Evolutionary conservation across 2,329 filamentous ascomycete genomes (phyloP).

Genomic region (Claviceps quebecensis): DNA sequence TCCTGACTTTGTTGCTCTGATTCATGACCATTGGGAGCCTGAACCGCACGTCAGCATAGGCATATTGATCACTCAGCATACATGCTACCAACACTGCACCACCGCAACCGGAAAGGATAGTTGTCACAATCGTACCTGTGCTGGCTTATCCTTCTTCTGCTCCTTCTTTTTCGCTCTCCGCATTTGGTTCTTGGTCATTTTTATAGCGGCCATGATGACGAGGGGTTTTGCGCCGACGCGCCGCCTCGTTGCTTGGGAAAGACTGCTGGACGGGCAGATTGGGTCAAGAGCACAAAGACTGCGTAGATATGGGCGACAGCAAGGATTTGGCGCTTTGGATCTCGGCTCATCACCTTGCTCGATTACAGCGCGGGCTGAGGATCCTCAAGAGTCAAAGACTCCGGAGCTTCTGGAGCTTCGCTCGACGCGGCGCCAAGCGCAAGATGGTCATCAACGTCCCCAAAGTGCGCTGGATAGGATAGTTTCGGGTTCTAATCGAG

Average conservation of each 20-base stretch:
- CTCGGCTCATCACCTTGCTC: conserved; percentile 18
- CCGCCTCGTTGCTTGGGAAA: conserved; percentile 14
- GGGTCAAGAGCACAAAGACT: conserved; percentile 23
- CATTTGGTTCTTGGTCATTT: conserved; percentile 89
- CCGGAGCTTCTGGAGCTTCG: background rate
- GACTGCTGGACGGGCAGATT: conserved; percentile 17
- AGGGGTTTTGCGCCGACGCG: conserved; percentile 13
- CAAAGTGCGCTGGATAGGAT: background rate
- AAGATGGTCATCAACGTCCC: background rate
- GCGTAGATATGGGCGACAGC: conserved; percentile 21
- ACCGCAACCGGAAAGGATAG: background rate
- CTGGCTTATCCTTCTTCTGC: conserved; percentile 54
- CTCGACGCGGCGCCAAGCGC: background rate
- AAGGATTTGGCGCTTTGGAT: conserved; percentile 24
- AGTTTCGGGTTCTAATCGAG: background rate
- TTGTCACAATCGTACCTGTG: conserved; percentile 28
- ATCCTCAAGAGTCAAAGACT: background rate
- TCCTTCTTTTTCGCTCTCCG: conserved; percentile 90
- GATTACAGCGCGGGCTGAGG: background rate
- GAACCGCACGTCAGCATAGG: background rate
- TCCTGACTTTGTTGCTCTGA: conserved; percentile 1
- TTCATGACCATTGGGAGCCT: background rate
- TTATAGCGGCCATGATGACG: conserved; percentile 45
- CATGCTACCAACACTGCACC: background rate
- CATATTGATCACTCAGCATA: background rate